These are phyloP conservation scores for Ophiocordyceps unilateralis DNA, from an alignment of 2,329 filamentous ascomycete genomes.

Conservation along the genomic window DNA sequence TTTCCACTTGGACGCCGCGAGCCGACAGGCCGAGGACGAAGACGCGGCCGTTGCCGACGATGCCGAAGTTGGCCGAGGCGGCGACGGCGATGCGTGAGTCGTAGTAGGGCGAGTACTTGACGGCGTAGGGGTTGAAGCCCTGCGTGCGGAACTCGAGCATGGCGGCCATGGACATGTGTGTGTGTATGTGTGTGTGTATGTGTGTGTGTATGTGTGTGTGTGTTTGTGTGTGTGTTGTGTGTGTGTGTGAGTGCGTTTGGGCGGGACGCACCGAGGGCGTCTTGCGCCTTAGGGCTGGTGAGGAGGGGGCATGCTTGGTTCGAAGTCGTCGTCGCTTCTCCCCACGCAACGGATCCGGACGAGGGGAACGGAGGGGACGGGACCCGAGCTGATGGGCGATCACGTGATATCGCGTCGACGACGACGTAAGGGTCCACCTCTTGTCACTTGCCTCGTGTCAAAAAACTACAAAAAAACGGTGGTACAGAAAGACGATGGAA, in stretches of 20 bases:
- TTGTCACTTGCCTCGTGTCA: too few species aligned
- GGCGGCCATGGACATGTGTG: conserved; percentile 32
- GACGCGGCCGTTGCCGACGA: conserved; percentile 86
- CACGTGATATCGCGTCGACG: not conserved
- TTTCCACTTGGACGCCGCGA: conserved; percentile 68
- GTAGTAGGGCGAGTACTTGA: conserved; percentile 98
- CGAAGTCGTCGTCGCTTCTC: not conserved
- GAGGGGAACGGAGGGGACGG: too few species aligned
- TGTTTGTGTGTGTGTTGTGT: too few species aligned
- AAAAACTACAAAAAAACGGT: too few species aligned
- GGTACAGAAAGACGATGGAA: too few species aligned
- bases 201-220: too few species aligned
- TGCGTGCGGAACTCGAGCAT: conserved; percentile 93
- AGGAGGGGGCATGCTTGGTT: too few species aligned
- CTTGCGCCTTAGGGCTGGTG: not conserved
- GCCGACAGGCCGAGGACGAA: conserved; percentile 72
- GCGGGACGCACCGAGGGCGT: too few species aligned
- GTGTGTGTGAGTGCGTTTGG: too few species aligned
- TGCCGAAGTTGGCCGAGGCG: conserved; percentile 84
- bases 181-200: too few species aligned
- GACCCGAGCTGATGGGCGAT: too few species aligned
- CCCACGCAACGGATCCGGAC: not conserved
- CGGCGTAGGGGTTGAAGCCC: conserved; percentile 89
- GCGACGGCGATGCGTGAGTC: conserved; percentile 86
- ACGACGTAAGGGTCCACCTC: too few species aligned